phyloP scores from a whole-genome alignment of 2,329 filamentous ascomycete species.

The Fusarium guadeloupense region DNA sequence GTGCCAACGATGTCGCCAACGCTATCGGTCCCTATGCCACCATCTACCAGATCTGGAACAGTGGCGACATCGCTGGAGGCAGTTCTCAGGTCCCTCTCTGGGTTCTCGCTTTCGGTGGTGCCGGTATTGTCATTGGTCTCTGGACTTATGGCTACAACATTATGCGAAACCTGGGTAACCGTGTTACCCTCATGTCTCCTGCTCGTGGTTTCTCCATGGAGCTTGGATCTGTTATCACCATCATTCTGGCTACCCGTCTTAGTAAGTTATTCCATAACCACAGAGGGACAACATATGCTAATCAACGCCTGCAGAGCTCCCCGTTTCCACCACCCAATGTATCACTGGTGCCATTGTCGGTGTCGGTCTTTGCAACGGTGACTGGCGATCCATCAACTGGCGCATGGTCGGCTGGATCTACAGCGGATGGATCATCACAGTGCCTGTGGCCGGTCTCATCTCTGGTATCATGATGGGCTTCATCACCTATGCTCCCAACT shows the following conservation, averaged over 20 bases:
- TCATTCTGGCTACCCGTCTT: slow-evolving; percentile 71
- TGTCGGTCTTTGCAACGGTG: slow-evolving; percentile 69
- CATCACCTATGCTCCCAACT: slow-evolving; percentile 68
- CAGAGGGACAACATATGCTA: not conserved
- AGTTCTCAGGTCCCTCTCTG: slow-evolving; percentile 65
- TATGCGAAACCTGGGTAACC: slow-evolving; percentile 70
- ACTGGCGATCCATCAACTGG: slow-evolving; percentile 69
- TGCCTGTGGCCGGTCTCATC: slow-evolving; percentile 65
- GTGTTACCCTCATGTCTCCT: slow-evolving; percentile 70
- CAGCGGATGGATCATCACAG: slow-evolving; percentile 68
- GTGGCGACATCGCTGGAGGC: slow-evolving; percentile 53
- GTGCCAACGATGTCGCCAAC: slow-evolving; percentile 72
- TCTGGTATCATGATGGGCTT: slow-evolving; percentile 70
- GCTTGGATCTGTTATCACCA: slow-evolving; percentile 68
- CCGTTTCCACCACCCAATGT: slow-evolving; percentile 72
- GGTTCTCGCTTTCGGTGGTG: slow-evolving; percentile 66
- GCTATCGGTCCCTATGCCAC: slow-evolving; percentile 71
- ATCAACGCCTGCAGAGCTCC: slow-evolving; percentile 54
- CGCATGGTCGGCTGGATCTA: slow-evolving; percentile 69
- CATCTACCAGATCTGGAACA: slow-evolving; percentile 68
- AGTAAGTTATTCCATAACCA: slow-evolving; percentile 44
- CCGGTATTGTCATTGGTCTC: slow-evolving; percentile 63
- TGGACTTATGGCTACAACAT: slow-evolving; percentile 72
- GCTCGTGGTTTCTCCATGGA: slow-evolving; percentile 69
- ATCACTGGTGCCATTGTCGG: slow-evolving; percentile 70